Base-by-base conservation (phyloP, 2,329 filamentous ascomycete species). In the Fusarium tuaranense region DNA sequence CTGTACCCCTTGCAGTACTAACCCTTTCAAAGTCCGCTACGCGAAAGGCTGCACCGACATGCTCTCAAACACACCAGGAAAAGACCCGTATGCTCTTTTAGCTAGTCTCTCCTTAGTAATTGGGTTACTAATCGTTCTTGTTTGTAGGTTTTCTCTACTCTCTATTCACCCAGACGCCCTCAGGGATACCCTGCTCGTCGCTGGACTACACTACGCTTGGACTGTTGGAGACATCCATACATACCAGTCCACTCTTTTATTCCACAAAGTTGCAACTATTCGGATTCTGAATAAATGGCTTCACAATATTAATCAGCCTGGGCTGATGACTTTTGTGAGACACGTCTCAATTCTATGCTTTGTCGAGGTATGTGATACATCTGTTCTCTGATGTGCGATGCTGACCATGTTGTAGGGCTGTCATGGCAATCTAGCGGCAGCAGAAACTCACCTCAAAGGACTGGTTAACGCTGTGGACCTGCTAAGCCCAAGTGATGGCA, bases 131-230 rank as follows among this genome's bases (percentile, higher is more conserved):
- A n/a, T n/a, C n/a, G n/a, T 57, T 44, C 1, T 60, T 1, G 12
- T 10, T 0, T 4, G 0, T 16, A 78, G 76, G 3, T 69, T 78
- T 9, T 60, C 71, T 13, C 44, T 64, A 22, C 38, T 78, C 3
- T 59, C 65, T 1, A 72, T 78, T 14, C 67, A 76, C 8, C 77
- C 77, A 10, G 74, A 76, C 9, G 38, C 77, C 0, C 62, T 78
- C 0, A 68, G 75, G 2, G 68, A 78, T 16, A 78, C 77, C 6
- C 53, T 78, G 5, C 72, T 78, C 0, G 61, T 78, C 0, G 77
- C 77, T 0, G 72, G 73, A 1, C 3, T 77, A 1, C 77, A 78
- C 36, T 78, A 78, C 18, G 73, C 77, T 9, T 78, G 75, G 75
- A 76, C 69, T 1, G 69, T 72, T 0, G 74, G 77, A 0, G 75